These are phyloP conservation scores for Cetraspora pellucida DNA, from an alignment of 192 early-diverging fungal genomes.

Conservation along the genomic window DNA sequence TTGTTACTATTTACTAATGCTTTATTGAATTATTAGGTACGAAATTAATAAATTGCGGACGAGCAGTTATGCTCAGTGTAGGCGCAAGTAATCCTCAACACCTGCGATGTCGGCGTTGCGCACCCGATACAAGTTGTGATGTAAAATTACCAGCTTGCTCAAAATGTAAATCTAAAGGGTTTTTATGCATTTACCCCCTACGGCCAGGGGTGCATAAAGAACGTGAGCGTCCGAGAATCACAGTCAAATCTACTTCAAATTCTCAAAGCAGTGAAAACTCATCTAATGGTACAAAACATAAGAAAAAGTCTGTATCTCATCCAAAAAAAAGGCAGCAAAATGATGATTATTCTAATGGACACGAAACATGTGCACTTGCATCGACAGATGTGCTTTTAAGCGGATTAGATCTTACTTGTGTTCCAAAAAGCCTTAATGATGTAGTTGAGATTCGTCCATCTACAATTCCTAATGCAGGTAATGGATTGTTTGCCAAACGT, in stretches of 20 bases:
- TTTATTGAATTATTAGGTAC: slow-evolving; percentile 1
- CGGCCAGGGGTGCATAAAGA: slow-evolving; percentile 15
- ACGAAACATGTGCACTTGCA: neutral
- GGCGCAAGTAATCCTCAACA: slow-evolving; percentile 22
- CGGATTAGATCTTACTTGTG: slow-evolving; percentile 51
- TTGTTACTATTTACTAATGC: too few species aligned
- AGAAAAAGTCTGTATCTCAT: neutral
- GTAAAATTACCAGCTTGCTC: slow-evolving; percentile 30
- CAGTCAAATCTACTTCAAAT: too few species aligned
- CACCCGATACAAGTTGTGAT: slow-evolving; percentile 25
- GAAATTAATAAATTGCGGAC: neutral
- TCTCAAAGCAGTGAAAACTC: neutral
- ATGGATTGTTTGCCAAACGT: slow-evolving; percentile 73
- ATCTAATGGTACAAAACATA: neutral
- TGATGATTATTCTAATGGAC: neutral
- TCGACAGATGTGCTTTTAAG: slow-evolving; percentile 39
- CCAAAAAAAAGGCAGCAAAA: slow-evolving; percentile 13
- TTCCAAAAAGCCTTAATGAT: slow-evolving; percentile 61
- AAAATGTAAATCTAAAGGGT: slow-evolving; percentile 26
- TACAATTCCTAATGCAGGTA: slow-evolving; percentile 68
- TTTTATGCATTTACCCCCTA: slow-evolving; percentile 27
- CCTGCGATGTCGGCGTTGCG: slow-evolving; percentile 24
- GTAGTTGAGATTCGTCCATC: slow-evolving; percentile 67
- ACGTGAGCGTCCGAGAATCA: neutral
- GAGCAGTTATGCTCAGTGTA: slow-evolving; percentile 26